Base-by-base conservation (phyloP, 2,329 filamentous ascomycete species). In the Colletotrichum sp. region DNA sequence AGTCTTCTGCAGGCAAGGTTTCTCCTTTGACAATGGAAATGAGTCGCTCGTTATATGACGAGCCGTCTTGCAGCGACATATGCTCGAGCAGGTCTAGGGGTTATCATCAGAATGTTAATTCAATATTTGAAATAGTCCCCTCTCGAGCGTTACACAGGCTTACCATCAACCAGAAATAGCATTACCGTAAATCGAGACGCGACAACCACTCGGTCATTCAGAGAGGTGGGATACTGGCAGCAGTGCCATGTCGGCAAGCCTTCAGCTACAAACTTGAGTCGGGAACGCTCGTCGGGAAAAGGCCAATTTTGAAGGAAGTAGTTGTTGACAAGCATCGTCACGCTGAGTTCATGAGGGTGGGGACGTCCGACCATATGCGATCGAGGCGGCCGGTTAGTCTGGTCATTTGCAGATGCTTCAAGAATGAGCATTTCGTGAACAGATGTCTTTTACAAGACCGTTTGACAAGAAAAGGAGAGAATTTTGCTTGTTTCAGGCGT, bases 41-140 rank as follows among this genome's bases (percentile, higher is more conserved):
- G 18, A 67, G 63, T 4, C 24, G n/a, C 8, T 72, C 69, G 18
- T 71, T 71, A 44, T 66, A 49, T n/a, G 55, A 36, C 5, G 66
- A 30, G 30, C 66, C 49, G 24, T 69, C 66, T 15, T 26, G n/a
- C 18, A 69, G 30, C 15, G 66, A 69, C 66, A 69, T 69, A 34
- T 59, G 49, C 32, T 69, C 66, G 4, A 69, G 32, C 28, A 69
- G n/a, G 26, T 69, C 44, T 52, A 13, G n/a, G 5, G 6, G 6
- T 2, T 52, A 1, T 24, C 3, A 24, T 52, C 44, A 52, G 44
- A 12, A 21, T 52, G n/a, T 1, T 52, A 2, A 2, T 52, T 24
- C 44, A 52, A 52, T 13, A 1, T 4, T 52, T 13, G 44, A 1
- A 0, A 3, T 21, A 13, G n/a, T 52, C 4, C 10, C 12, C n/a